phyloP scores from a whole-genome alignment of 495 filamentous ascomycete genomes.

The Penicillium taxi region DNA sequence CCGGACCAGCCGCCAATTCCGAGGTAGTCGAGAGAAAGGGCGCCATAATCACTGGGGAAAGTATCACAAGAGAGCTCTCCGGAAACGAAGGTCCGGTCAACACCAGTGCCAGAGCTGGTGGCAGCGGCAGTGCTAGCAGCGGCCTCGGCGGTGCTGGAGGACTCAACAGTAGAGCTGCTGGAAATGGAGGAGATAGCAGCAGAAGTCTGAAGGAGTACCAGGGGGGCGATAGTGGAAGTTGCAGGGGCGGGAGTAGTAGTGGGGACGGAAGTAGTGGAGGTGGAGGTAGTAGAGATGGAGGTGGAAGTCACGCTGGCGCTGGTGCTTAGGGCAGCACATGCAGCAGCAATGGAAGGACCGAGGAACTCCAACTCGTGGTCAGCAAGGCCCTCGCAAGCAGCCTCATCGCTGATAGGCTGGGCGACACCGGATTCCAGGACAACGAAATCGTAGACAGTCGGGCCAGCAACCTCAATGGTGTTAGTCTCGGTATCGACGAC shows the following conservation, averaged over 20 bases:
- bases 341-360: constrained; percentile 21
- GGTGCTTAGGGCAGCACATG: constrained; percentile 23
- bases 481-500: constrained; percentile 26
- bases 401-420: constrained; percentile 39
- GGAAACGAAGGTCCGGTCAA: constrained; percentile 68
- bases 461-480: constrained; percentile 44
- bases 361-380: constrained; percentile 43
- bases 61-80: constrained; percentile 59
- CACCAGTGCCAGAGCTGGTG: constrained; percentile 33
- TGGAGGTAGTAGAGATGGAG: constrained; percentile 11
- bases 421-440: constrained; percentile 20
- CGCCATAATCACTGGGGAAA: constrained; percentile 81
- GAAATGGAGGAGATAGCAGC: constrained; percentile 14
- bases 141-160: constrained; percentile 13
- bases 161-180: constrained; percentile 13
- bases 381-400: constrained; percentile 56
- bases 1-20: constrained; percentile 71
- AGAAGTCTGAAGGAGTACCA: constrained; percentile 15
- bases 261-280: constrained; percentile 24
- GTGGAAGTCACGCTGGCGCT: constrained; percentile 16
- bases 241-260: constrained; percentile 19
- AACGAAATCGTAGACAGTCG: constrained; percentile 53
- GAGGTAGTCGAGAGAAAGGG: constrained; percentile 60
- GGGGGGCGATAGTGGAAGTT: constrained; percentile 6
- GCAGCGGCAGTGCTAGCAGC: constrained; percentile 9